Percentiles rank a stretch among this genome's conserved stretches.
These are phyloP conservation scores for Diversispora eburnea DNA, from an alignment of 192 early-diverging fungal genomes.

Conservation along the genomic window DNA sequence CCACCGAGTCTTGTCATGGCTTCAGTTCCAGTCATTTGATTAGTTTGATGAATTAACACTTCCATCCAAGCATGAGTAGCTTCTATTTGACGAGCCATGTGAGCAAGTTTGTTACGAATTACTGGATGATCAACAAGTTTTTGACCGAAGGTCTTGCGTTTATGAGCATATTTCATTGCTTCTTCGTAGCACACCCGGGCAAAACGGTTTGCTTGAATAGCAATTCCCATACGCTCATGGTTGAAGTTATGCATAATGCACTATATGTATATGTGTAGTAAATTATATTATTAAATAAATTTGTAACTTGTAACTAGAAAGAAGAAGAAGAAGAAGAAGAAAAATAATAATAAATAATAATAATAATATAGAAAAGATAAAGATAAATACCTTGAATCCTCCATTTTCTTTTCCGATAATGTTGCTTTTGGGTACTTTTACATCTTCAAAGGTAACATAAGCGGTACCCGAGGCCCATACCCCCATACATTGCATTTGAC, in stretches of 20 bases:
- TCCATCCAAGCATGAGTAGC: constrained; percentile 86
- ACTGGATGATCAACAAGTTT: constrained; percentile 82
- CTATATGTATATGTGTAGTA: constrained; percentile 12
- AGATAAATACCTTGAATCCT: constrained; percentile 65
- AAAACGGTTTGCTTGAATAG: constrained; percentile 80
- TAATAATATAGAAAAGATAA: background rate
- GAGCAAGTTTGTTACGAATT: constrained; percentile 72
- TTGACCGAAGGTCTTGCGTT: constrained; percentile 85
- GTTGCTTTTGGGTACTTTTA: constrained; percentile 81
- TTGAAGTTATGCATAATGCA: constrained; percentile 77
- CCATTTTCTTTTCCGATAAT: constrained; percentile 82
- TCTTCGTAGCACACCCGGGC: constrained; percentile 87
- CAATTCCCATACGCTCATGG: constrained; percentile 78
- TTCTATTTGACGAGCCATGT: constrained; percentile 83
- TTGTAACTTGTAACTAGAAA: too few relatives aligned
- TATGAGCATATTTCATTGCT: constrained; percentile 75
- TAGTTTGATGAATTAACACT: constrained; percentile 67
- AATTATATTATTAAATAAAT: background rate
- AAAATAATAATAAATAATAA: background rate
- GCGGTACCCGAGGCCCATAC: constrained; percentile 80
- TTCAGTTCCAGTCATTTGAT: constrained; percentile 59
- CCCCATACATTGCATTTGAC: constrained; percentile 81
- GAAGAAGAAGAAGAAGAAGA: too few relatives aligned
- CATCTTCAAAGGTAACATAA: constrained; percentile 80
- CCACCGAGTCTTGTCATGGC: constrained; percentile 78